Conservation (phyloP, 2,329 filamentous ascomycete species). For the Septoria petroselini region DNA sequence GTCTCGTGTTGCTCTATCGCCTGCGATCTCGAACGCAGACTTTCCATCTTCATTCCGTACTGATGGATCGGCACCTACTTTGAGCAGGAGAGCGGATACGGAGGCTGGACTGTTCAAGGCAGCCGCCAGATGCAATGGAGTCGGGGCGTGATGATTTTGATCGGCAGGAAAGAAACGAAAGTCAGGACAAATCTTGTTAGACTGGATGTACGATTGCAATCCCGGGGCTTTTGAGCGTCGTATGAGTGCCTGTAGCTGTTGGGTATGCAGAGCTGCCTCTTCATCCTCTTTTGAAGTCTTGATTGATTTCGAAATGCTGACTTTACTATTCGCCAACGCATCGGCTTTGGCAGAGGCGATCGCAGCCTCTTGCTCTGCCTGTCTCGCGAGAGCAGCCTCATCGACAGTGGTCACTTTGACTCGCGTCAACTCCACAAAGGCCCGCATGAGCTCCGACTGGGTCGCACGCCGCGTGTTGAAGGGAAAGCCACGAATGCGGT, state of each 20-base stretch:
- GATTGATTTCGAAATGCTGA: conserved; percentile 52
- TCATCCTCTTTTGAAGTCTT: conserved; percentile 82
- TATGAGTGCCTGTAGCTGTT: conserved; percentile 82
- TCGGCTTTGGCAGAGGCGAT: conserved; percentile 41
- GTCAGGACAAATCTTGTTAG: conserved; percentile 66
- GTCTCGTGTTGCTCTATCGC: conserved; percentile 80
- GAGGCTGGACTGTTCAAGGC: conserved; percentile 74
- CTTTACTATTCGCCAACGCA: conserved; percentile 44
- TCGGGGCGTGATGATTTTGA: conserved; percentile 75
- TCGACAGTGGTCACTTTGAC: conserved; percentile 80
- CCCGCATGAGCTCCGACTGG: conserved; percentile 89
- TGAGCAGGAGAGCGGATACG: conserved; percentile 71
- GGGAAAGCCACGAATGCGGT: conserved; percentile 79
- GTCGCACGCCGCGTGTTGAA: conserved; percentile 91
- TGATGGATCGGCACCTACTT: conserved; percentile 72
- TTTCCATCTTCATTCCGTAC: conserved; percentile 70
- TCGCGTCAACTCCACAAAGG: conserved; percentile 88
- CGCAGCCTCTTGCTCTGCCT: conserved; percentile 48
- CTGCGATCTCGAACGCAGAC: conserved; percentile 80
- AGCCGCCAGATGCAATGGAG: conserved; percentile 80
- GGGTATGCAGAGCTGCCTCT: conserved; percentile 74
- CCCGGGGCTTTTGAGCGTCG: conserved; percentile 86
- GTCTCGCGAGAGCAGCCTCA: conserved; percentile 56
- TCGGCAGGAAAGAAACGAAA: conserved; percentile 73
- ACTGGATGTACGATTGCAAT: conserved; percentile 76